Percentiles rank a stretch among this genome's conserved stretches.
These are phyloP conservation scores for Brasilioporus rufonigricans DNA, from an alignment of 768 basidiomycete genomes.

Conservation along the genomic window DNA sequence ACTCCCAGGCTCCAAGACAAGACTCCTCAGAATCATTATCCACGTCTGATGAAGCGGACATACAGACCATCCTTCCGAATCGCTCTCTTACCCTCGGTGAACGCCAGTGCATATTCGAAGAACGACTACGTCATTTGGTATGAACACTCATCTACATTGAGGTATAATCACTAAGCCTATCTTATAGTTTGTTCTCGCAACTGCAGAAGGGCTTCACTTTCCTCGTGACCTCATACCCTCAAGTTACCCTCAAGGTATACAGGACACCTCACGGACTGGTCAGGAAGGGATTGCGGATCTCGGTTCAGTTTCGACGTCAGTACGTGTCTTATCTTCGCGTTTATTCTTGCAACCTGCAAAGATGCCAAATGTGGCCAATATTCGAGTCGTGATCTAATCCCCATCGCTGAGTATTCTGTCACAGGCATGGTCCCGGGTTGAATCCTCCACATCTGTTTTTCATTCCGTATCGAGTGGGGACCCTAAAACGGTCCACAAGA, in stretches of 20 bases:
- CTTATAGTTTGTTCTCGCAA: background rate
- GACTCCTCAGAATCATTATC: background rate
- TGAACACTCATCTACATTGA: background rate
- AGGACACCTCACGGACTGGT: background rate
- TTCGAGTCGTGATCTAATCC: background rate
- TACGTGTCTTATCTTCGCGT: background rate
- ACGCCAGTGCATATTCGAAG: background rate
- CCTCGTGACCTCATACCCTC: background rate
- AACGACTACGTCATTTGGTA: background rate
- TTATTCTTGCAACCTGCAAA: no score
- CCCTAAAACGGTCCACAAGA: background rate
- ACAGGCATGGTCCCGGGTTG: background rate
- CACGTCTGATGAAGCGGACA: background rate
- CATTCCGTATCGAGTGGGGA: background rate
- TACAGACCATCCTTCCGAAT: background rate
- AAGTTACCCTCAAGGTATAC: background rate
- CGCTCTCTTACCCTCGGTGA: background rate
- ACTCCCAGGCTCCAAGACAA: background rate
- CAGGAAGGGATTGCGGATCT: background rate
- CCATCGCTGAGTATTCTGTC: background rate
- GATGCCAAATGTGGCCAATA: background rate
- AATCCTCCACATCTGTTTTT: background rate
- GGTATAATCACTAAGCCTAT: background rate
- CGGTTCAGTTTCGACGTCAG: background rate
- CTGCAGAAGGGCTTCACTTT: background rate